Base-by-base conservation (phyloP, 1,284 basidiomycete species). In the Sanghuangporus weigelae region DNA sequence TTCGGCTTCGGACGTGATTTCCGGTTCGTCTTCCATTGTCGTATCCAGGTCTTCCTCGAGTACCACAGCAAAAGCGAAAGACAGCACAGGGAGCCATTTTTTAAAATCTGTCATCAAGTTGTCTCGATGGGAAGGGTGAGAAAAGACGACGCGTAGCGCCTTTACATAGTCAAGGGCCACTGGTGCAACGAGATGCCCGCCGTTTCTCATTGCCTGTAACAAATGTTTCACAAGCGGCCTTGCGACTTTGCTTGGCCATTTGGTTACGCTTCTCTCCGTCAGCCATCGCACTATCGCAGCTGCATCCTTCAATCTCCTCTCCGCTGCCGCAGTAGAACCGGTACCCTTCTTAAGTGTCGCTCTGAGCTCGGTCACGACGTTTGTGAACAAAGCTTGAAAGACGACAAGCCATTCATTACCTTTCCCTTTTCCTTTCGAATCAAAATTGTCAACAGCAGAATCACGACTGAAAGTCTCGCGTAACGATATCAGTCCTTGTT, bases 81-180 rank as follows among this genome's bases (percentile, higher is more conserved):
- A 81, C 44, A 90, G 82, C 31, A 93, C 74, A 21, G 76, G 75
- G 8, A 86, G 73, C 96, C 96, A 98, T 48, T 73, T 77, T 0
- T 78, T 74, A 14, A 80, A 77, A 8, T 86, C 84, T 62, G 35
- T 57, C 60, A 62, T 57, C 36, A 96, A 72, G 68, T 90, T 85
- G 38, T 95, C 89, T 57, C 95, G 78, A 73, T 98, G 95, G 0
- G 92, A 89, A 1, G 77, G 74, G 71, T 86, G 88, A 57, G 76
- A 76, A 50, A 94, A 77, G 2, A 92, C 72, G 55, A 78, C 79
- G 48, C 84, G 83, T 40, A 96, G 78, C 0, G 90, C 82, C 72
- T 96, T 95, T 64, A 89, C 79, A 72, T 95, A 97, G 72, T 95
- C 86, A 65, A 93, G 75, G 2, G 90, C 86, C 5, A 95, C 81